A percentile compares a stretch with the other conserved stretches of the same genome.
These are phyloP conservation scores for Penicillium desertorum DNA, from an alignment of 495 filamentous ascomycete genomes.

Conservation along the genomic window DNA sequence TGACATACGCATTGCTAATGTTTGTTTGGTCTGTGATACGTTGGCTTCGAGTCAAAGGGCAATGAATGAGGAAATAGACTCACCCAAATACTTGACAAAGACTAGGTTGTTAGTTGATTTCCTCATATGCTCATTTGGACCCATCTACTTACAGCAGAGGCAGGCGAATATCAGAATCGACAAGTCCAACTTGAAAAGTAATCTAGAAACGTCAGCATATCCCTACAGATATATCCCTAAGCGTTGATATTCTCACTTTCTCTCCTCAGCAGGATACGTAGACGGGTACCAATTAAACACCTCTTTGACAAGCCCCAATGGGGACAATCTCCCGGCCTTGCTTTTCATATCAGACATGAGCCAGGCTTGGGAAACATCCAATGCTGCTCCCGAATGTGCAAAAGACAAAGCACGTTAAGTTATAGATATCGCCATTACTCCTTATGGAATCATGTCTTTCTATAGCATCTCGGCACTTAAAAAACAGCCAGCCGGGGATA, in stretches of 20 bases:
- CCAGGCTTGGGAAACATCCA: not conserved
- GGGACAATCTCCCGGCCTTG: constrained; percentile 20
- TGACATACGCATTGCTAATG: constrained; percentile 54
- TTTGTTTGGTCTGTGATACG: constrained; percentile 43
- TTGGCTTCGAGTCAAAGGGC: not conserved
- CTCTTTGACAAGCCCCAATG: constrained; percentile 41
- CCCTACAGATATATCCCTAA: not conserved
- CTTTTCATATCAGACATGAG: constrained; percentile 26
- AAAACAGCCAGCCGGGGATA: not conserved
- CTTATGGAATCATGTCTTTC: not conserved
- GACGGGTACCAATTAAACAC: constrained; percentile 53
- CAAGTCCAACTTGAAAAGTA: constrained; percentile 37
- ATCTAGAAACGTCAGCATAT: constrained; percentile 14
- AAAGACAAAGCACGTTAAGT: not conserved
- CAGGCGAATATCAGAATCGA: constrained; percentile 38
- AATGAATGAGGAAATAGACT: not conserved
- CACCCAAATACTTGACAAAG: constrained; percentile 40
- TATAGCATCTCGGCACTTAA: not conserved
- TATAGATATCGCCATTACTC: not conserved
- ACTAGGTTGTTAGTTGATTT: constrained; percentile 23
- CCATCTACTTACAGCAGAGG: constrained; percentile 36
- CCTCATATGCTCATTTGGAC: not conserved
- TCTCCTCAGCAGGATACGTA: constrained; percentile 40
- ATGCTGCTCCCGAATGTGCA: not conserved
- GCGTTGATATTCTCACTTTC: constrained; percentile 30